Evolutionary conservation across 192 early-diverging fungal genomes (phyloP), one percentile per base, ranked within the genome.

Genomic region (Coemansia sp.): DNA sequence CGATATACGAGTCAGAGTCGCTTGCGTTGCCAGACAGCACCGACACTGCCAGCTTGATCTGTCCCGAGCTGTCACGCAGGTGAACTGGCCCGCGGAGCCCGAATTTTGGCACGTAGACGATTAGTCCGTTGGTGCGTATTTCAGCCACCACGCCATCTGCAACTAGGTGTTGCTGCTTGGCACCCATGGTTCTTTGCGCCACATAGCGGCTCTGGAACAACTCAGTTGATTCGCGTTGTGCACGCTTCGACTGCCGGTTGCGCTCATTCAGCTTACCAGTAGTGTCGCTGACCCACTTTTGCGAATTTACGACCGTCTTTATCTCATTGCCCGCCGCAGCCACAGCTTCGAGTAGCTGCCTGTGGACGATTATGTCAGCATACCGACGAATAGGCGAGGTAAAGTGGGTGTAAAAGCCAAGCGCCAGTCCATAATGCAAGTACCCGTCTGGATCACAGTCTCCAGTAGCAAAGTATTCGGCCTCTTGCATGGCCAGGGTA

Each of bases 341-440:
- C 2, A 88, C 56, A 17, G 83, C 81, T 2, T 68, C 75, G 26
- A 88, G 67, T 15, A 92, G 58, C 68, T 90, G 86, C 8, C 90
- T 67, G 58, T 92, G 90, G 19, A 89, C 90, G 7, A 91, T 73
- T n/a, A 92, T 43, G 68, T 92, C 90, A 21, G 90, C 89, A 70
- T 92, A 92, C 41, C 89, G 81, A 54, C 90, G 88, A 62, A 91
- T 91, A 4, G 90, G 90, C 7, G 86, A 87, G 63, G 90, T 91
- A 68, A 90, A 91, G 64, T 91, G 90, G n/a, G 90, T 91, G 65
- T 91, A 91, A 53, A 78, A 86, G 6, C 84, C 86, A 37, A 89
- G 65, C 1, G 90, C 90, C 57, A 91, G 66, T 43, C 90, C 90
- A 58, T 91, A 91, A 70, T 91, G 90, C 35, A 65, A 70, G 62